A percentile compares a stretch with the other conserved stretches of the same genome.
These are phyloP conservation scores for Saccharomycopsis hybrid DNA, from an alignment of 1,139 yeast species.

Conservation along the genomic window DNA sequence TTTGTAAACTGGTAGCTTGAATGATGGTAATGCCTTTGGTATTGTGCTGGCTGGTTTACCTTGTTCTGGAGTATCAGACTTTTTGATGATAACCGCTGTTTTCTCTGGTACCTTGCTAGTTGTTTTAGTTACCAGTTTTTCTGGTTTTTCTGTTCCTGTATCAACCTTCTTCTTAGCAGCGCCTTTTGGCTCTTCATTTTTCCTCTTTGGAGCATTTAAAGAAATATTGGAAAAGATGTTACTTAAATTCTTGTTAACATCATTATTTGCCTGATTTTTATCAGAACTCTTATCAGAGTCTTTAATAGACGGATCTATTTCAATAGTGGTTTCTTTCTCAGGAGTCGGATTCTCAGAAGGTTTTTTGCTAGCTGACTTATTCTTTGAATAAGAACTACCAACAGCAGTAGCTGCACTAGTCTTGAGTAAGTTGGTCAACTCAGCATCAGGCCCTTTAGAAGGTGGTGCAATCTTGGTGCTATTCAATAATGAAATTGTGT, in stretches of 20 bases:
- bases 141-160: background rate
- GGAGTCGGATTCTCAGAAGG: background rate
- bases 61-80: background rate
- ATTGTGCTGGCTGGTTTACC: background rate
- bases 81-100: too few species aligned
- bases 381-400: slow-evolving; percentile 1
- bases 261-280: background rate
- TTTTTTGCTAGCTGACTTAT: background rate
- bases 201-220: slow-evolving; percentile 15
- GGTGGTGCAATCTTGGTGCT: slow-evolving; percentile 10
- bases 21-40: slow-evolving; percentile 9
- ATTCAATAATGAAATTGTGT: too few species aligned
- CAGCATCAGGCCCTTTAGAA: slow-evolving; percentile 11
- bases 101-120: too few species aligned
- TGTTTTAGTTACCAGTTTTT: too few species aligned
- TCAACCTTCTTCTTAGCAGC: slow-evolving; percentile 2
- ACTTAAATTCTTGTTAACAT: slow-evolving; percentile 9
- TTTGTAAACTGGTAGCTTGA: slow-evolving; percentile 16
- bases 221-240: slow-evolving; percentile 11
- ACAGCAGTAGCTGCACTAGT: slow-evolving; percentile 4
- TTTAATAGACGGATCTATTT: slow-evolving; percentile 8
- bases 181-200: background rate
- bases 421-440: slow-evolving; percentile 12
- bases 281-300: background rate
- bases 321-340: slow-evolving; percentile 7